phyloP scores from a whole-genome alignment of 164 flowering plant species.

The Stephania cephalantha region DNA sequence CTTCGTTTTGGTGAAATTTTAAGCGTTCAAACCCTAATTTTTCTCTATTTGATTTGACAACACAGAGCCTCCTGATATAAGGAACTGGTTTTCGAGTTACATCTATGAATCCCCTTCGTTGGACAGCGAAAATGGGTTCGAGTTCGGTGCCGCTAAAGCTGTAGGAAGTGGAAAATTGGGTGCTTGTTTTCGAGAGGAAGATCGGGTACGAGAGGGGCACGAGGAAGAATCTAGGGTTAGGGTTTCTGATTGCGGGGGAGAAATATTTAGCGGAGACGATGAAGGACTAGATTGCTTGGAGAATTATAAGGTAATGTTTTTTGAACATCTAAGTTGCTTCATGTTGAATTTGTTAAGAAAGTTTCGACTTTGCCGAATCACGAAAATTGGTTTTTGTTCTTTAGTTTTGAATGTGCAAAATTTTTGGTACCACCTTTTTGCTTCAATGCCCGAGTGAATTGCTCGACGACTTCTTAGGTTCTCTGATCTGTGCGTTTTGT shows the following conservation, averaged over 20 bases:
- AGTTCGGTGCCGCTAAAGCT: constrained; percentile 4
- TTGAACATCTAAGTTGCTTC: background rate
- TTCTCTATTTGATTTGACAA: background rate
- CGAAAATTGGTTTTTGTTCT: background rate
- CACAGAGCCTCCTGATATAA: constrained; percentile 54
- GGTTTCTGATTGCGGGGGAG: background rate
- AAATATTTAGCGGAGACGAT: background rate
- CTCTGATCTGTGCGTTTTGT: background rate
- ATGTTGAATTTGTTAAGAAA: too few relatives aligned
- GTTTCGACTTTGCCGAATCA: background rate
- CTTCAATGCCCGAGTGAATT: background rate
- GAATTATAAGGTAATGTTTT: background rate
- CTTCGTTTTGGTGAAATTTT: background rate
- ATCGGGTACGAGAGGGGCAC: background rate
- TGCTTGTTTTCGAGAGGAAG: background rate
- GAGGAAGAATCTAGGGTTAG: background rate
- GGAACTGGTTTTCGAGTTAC: constrained; percentile 58
- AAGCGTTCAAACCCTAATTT: background rate
- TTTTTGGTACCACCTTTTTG: background rate
- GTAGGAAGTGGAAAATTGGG: constrained; percentile 3
- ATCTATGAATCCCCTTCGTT: constrained; percentile 39
- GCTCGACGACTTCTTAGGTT: background rate
- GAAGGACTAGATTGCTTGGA: background rate
- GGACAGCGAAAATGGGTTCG: constrained; percentile 16
- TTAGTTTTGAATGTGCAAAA: background rate